Evolutionary conservation across 805 yeast species (phyloP).

Genomic region (Barnettozyma sucrosica): DNA sequence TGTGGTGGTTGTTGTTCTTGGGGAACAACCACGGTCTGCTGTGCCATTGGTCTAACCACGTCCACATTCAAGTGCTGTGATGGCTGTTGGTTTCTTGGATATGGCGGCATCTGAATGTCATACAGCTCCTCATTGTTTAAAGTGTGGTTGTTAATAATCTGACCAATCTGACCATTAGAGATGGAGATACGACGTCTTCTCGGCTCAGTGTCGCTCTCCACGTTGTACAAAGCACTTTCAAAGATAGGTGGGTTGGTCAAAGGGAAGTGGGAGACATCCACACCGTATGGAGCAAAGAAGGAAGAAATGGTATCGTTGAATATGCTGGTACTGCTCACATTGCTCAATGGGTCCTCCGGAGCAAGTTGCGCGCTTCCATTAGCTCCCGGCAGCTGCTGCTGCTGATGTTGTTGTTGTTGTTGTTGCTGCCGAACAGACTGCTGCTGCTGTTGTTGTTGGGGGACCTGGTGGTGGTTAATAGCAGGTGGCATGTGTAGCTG

Average conservation of each 20-base stretch:
- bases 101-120: slow-evolving; percentile 31
- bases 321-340: slow-evolving; percentile 3
- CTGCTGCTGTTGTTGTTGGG: not conserved
- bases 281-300: slow-evolving; percentile 38
- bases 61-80: slow-evolving; percentile 9
- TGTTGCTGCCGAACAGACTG: not conserved
- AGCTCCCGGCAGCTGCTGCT: not conserved
- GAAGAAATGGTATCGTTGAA: slow-evolving; percentile 35
- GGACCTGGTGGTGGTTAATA: not conserved
- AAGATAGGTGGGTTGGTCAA: slow-evolving; percentile 41
- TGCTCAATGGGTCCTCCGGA: slow-evolving; percentile 4
- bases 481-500: not conserved
- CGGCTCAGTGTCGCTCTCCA: slow-evolving; percentile 27
- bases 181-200: slow-evolving; percentile 67
- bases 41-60: slow-evolving; percentile 2
- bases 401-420: not conserved
- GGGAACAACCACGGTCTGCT: not conserved
- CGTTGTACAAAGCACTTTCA: slow-evolving; percentile 33
- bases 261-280: slow-evolving; percentile 38
- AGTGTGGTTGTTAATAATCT: slow-evolving; percentile 42
- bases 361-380: not conserved
- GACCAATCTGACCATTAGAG: slow-evolving; percentile 82
- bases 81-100: slow-evolving; percentile 13
- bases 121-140: slow-evolving; percentile 32
- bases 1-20: not conserved